Conservation (phyloP, 352 stramenopile species). For the Globisporangium viniferum region DNA sequence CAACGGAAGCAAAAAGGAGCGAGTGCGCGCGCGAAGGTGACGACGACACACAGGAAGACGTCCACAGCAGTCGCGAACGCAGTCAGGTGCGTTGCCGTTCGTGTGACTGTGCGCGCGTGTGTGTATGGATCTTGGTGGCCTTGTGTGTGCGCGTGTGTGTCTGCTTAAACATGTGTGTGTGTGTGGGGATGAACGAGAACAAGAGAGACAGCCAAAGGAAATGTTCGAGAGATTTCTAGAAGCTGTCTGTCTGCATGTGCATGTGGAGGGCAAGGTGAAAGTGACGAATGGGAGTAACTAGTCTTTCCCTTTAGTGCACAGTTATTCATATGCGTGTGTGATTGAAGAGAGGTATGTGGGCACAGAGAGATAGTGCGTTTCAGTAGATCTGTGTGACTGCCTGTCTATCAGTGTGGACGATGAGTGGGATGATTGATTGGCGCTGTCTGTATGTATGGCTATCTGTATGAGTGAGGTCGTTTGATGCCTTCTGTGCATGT, state of each 20-base stretch:
- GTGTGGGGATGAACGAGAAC: background rate
- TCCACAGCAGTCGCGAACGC: background rate
- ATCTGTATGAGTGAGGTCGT: background rate
- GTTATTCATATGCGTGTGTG: background rate
- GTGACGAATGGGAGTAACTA: background rate
- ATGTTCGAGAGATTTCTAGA: background rate
- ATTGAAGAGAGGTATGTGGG: background rate
- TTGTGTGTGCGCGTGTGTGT: background rate
- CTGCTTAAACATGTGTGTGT: background rate
- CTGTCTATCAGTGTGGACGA: background rate
- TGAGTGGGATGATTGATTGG: background rate
- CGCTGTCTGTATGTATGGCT: background rate
- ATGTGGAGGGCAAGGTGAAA: background rate
- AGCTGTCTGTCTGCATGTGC: background rate
- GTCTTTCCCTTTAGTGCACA: background rate
- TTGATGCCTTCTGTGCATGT: background rate
- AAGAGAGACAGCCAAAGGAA: background rate
- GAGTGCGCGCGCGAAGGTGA: background rate
- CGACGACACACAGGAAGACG: background rate
- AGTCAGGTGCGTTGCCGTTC: background rate
- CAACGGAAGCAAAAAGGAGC: background rate
- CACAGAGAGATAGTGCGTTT: background rate
- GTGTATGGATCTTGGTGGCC: background rate
- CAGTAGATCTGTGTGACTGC: background rate
- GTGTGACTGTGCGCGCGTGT: background rate